Percentiles rank a stretch among this genome's conserved stretches.
Evolutionary conservation across 495 filamentous ascomycete genomes (phyloP).

Genomic region (Hyaloscypha hepaticicola): DNA sequence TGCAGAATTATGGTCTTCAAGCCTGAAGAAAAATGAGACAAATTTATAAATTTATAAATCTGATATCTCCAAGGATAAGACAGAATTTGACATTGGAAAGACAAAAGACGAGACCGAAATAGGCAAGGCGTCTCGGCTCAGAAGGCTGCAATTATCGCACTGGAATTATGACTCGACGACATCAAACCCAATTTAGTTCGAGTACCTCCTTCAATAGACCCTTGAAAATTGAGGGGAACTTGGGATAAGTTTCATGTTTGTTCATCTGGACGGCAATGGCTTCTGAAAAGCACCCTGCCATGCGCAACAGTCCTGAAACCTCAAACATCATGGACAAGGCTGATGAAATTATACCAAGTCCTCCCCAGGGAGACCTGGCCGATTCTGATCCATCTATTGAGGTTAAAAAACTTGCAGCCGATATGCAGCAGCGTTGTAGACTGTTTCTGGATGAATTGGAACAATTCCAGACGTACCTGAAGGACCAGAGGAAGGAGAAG

Average conservation of each 20-base stretch:
- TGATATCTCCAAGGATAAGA: no score
- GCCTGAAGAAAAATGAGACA: no score
- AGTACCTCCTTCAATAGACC: neutral
- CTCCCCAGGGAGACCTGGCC: neutral
- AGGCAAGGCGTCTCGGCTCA: neutral
- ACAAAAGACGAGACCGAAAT: neutral
- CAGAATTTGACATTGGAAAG: no score
- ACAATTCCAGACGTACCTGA: constrained; percentile 45
- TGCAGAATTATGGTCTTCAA: no score
- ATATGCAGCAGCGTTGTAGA: constrained; percentile 22
- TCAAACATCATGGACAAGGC: neutral
- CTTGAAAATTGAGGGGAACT: neutral
- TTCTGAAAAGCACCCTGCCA: neutral
- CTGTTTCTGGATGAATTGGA: constrained; percentile 47
- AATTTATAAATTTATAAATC: no score
- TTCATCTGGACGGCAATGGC: neutral
- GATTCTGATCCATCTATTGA: neutral
- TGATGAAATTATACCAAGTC: neutral
- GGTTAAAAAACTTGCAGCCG: constrained; percentile 7
- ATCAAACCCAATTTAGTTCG: neutral
- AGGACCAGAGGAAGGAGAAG: constrained; percentile 46
- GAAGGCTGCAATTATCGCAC: neutral
- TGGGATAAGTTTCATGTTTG: neutral
- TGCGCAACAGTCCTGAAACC: neutral
- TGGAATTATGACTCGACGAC: neutral